Percentiles rank a stretch among this genome's conserved stretches.
phyloP scores from a whole-genome alignment of 306 rosid species.

The Cucurbita ficifolia region DNA sequence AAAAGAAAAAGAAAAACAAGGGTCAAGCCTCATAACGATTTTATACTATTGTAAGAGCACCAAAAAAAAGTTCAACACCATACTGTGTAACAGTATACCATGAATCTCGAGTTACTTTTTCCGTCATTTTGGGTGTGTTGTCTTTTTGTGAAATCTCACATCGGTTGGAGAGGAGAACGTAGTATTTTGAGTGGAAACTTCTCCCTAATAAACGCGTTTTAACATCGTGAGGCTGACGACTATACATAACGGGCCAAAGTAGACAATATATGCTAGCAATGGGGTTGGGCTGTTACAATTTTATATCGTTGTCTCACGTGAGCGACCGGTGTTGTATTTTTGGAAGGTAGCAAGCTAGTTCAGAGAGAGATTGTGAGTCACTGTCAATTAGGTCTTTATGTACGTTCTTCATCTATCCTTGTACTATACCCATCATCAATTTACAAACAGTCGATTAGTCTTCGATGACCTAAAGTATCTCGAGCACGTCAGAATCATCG shows the following conservation, averaged over 20 bases:
- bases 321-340: not conserved
- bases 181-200: too few relatives aligned
- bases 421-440: not conserved
- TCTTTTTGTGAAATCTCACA: too few relatives aligned
- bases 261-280: too few relatives aligned
- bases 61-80: not conserved
- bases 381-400: not conserved
- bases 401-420: not conserved
- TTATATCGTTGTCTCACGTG: not conserved
- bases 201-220: too few relatives aligned
- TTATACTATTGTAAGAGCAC: not conserved
- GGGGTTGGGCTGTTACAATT: not conserved
- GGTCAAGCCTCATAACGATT: too few relatives aligned
- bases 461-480: not conserved
- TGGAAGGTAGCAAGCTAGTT: not conserved
- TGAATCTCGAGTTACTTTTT: not conserved
- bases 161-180: too few relatives aligned
- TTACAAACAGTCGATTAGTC: not conserved
- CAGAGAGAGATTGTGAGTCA: not conserved
- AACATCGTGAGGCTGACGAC: too few relatives aligned
- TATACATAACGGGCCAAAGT: too few relatives aligned
- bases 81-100: not conserved
- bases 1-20: too few relatives aligned
- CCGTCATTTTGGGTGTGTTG: too few relatives aligned
- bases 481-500: not conserved